Evolutionary conservation across 1,284 basidiomycete genomes (phyloP).

Genomic region (Trametes pubescens): DNA sequence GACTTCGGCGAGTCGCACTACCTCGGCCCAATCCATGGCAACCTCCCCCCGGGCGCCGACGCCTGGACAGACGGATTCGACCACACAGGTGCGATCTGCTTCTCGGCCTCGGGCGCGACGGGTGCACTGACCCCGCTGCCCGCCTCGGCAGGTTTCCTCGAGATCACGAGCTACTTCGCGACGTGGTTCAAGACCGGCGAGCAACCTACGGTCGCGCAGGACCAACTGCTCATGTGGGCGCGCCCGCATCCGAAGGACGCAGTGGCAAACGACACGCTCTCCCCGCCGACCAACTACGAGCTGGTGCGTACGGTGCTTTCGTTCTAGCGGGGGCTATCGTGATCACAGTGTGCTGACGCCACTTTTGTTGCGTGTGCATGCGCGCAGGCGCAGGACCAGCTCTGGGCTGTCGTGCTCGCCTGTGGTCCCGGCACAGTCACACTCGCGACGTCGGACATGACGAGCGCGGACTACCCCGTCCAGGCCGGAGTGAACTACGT

Average conservation of each 20-base stretch:
- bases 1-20: constrained; percentile 51
- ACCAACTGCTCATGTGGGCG: constrained; percentile 77
- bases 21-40: constrained; percentile 65
- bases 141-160: constrained; percentile 60
- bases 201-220: constrained; percentile 68
- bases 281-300: constrained; percentile 62
- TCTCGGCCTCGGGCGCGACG: neutral
- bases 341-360: neutral
- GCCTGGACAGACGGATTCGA: constrained; percentile 47
- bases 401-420: constrained; percentile 75
- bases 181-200: constrained; percentile 79
- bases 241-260: constrained; percentile 74
- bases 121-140: neutral
- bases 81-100: constrained; percentile 49
- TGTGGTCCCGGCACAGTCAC: constrained; percentile 62
- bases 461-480: constrained; percentile 57
- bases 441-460: constrained; percentile 55
- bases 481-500: constrained; percentile 72
- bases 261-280: constrained; percentile 55
- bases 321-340: neutral
- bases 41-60: constrained; percentile 55
- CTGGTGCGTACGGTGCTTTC: constrained; percentile 45
- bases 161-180: constrained; percentile 74
- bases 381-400: constrained; percentile 56
- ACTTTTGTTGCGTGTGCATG: neutral